phyloP scores from a whole-genome alignment of 2,329 filamentous ascomycete genomes.

The Aspergillus arachidicola region DNA sequence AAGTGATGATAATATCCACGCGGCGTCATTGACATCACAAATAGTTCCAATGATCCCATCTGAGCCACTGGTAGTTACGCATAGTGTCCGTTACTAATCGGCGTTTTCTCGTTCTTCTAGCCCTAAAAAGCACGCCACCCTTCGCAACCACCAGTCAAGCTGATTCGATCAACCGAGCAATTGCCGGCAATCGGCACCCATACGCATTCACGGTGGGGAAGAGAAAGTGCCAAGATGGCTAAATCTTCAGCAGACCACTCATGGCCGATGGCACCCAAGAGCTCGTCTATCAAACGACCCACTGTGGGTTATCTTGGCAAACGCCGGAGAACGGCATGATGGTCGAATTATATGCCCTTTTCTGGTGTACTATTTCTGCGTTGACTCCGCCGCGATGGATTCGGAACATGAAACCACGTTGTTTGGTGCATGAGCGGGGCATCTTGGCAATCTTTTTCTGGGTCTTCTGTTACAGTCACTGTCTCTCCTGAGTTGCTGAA shows the following conservation, averaged over 20 bases:
- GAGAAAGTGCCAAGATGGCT: neutral
- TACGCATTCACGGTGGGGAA: neutral
- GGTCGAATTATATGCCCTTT: neutral
- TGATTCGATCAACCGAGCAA: neutral
- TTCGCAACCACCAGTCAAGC: neutral
- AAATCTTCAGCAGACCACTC: neutral
- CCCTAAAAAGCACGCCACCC: neutral
- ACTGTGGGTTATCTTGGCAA: neutral
- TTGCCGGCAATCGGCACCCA: neutral
- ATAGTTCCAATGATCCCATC: neutral
- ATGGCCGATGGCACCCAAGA: neutral
- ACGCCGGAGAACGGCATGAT: neutral
- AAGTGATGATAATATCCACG: neutral
- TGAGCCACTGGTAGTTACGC: neutral
- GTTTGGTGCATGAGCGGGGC: constrained; percentile 3
- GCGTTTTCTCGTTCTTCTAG: neutral
- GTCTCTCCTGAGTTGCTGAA: neutral
- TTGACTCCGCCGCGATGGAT: constrained; percentile 5
- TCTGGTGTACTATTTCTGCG: neutral
- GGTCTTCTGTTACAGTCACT: neutral
- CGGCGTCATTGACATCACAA: neutral
- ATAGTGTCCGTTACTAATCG: neutral
- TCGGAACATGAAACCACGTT: constrained; percentile 2
- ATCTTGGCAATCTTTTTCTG: constrained; percentile 4
- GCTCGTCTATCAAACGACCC: neutral